These are phyloP conservation scores for Eragrostis tef DNA, from an alignment of 202 grass and related monocot genomes.

Conservation along the genomic window DNA sequence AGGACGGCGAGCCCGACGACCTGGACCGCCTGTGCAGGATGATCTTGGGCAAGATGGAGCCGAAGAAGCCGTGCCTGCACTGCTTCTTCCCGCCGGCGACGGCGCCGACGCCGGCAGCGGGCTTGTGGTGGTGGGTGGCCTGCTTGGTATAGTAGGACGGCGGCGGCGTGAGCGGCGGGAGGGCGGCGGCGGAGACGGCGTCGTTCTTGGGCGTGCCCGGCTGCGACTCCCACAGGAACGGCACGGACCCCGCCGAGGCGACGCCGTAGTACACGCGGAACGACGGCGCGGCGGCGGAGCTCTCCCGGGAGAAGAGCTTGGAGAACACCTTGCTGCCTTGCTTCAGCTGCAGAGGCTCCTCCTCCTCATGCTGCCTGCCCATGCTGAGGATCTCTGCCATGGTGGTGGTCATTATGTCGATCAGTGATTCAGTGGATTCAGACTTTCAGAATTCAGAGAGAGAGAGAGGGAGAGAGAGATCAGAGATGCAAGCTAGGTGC, in stretches of 20 bases:
- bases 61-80: conserved; percentile 45
- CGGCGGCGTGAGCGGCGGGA: conserved; percentile 69
- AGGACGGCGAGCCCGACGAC: conserved; percentile 38
- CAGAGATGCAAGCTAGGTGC: too few species aligned
- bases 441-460: neutral
- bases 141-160: conserved; percentile 65
- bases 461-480: neutral
- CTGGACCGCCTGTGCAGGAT: conserved; percentile 26
- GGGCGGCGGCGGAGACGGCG: conserved; percentile 22
- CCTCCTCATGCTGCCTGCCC: neutral
- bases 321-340: conserved; percentile 59
- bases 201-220: conserved; percentile 84
- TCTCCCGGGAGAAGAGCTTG: conserved; percentile 66
- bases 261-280: conserved; percentile 91
- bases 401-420: neutral
- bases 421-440: neutral
- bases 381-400: conserved; percentile 48
- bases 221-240: conserved; percentile 89
- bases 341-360: conserved; percentile 44
- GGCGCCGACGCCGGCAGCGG: neutral
- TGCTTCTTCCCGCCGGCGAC: conserved; percentile 37
- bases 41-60: conserved; percentile 58
- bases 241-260: conserved; percentile 70
- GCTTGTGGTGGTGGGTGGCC: neutral
- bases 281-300: conserved; percentile 57